A percentile compares a stretch with the other conserved stretches of the same genome.
phyloP scores from a whole-genome alignment of 2,329 filamentous ascomycete genomes.

The Monosporascus sp. region DNA sequence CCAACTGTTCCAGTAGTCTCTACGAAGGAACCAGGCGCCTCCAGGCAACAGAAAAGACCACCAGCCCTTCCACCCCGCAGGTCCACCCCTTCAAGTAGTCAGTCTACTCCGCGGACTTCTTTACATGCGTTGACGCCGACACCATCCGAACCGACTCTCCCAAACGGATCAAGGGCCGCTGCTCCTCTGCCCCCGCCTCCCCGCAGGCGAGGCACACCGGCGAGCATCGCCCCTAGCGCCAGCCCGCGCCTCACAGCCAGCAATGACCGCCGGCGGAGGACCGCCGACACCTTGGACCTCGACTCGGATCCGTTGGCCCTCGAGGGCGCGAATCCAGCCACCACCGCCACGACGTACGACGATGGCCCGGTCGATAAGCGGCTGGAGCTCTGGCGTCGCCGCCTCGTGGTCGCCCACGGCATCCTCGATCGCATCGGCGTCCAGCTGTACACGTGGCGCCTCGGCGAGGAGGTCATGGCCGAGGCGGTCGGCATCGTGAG shows the following conservation, averaged over 20 bases:
- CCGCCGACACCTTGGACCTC: constrained; percentile 30
- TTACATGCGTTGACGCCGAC: constrained; percentile 34
- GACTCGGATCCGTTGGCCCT: constrained; percentile 36
- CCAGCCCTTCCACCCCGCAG: constrained; percentile 33
- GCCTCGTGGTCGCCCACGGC: constrained; percentile 60
- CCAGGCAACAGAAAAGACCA: constrained; percentile 10
- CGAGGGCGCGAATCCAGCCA: constrained; percentile 8
- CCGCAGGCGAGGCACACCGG: constrained; percentile 37
- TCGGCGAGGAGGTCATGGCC: constrained; percentile 61
- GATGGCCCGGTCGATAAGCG: constrained; percentile 51
- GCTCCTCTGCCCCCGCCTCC: constrained; percentile 41
- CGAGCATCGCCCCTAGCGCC: constrained; percentile 21
- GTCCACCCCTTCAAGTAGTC: constrained; percentile 15
- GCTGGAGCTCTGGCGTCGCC: constrained; percentile 64
- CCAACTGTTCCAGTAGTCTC: constrained; percentile 16
- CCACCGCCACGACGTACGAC: constrained; percentile 12
- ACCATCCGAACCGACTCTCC: constrained; percentile 5
- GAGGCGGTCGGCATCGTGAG: constrained; percentile 62
- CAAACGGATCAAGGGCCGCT: constrained; percentile 8
- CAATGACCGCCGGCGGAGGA: constrained; percentile 22
- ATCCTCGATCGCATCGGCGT: constrained; percentile 60
- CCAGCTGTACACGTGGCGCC: constrained; percentile 65
- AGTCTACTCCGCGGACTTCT: constrained; percentile 12
- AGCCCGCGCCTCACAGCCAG: constrained; percentile 25
- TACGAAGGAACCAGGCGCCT: constrained; percentile 5